phyloP scores from a whole-genome alignment of 768 basidiomycete species.

The Termitomyces sp. region DNA sequence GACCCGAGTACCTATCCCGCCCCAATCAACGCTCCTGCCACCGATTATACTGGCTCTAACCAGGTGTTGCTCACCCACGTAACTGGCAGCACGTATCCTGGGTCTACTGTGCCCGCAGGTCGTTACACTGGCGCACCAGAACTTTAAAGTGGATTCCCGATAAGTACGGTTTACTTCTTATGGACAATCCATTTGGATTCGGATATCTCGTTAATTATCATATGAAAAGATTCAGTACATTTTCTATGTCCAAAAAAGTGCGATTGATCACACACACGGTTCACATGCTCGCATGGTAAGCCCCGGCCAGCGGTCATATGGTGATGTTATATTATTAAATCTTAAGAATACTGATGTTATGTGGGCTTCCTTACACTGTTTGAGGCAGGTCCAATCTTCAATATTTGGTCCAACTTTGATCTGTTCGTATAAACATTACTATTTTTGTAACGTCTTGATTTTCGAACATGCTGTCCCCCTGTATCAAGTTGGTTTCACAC shows the following conservation, averaged over 20 bases:
- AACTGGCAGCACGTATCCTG: slow-evolving; percentile 18
- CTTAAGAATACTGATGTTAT: background rate
- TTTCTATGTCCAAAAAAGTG: background rate
- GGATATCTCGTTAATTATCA: background rate
- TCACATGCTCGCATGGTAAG: background rate
- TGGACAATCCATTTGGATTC: background rate
- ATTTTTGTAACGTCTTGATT: no score
- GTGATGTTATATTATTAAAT: background rate
- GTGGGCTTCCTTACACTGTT: background rate
- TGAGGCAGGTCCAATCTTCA: no score
- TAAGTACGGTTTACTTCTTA: background rate
- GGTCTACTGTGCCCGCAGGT: slow-evolving; percentile 6
- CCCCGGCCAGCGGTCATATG: background rate
- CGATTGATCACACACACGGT: background rate
- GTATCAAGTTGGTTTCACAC: no score
- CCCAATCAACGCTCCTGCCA: slow-evolving; percentile 8
- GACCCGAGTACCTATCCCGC: slow-evolving; percentile 42
- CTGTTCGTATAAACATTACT: no score
- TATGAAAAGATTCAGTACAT: background rate
- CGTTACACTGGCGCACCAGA: slow-evolving; percentile 33
- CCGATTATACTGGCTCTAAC: slow-evolving; percentile 10
- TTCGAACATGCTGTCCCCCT: no score
- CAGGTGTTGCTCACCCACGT: slow-evolving; percentile 16
- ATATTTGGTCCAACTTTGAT: no score
- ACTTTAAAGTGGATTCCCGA: slow-evolving; percentile 13